Evolutionary conservation across 148 eudicot species (phyloP).

Genomic region (Cornus controversa): DNA sequence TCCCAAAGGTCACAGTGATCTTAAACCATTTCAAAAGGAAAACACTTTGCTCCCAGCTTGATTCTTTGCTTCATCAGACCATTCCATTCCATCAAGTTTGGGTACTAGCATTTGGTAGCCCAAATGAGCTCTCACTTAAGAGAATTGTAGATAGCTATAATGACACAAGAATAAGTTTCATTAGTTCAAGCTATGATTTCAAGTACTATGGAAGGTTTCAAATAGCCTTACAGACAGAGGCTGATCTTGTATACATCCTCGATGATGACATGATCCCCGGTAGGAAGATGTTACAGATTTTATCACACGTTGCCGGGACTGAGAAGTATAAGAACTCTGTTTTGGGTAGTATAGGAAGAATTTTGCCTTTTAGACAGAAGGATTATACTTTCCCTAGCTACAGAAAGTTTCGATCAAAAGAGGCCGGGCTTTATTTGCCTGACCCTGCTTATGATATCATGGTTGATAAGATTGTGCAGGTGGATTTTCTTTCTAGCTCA

Average conservation of each 20-base stretch:
- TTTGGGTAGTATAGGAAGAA: conserved; percentile 90
- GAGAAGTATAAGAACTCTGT: conserved; percentile 85
- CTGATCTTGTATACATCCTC: conserved; percentile 77
- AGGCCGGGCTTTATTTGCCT: conserved; percentile 95
- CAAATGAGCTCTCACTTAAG: conserved; percentile 60
- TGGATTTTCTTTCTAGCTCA: conserved; percentile 93
- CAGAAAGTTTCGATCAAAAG: conserved; percentile 80
- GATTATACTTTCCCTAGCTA: conserved; percentile 93
- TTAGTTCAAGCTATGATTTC: conserved; percentile 82
- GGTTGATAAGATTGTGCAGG: conserved; percentile 77
- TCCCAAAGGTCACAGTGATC: conserved; percentile 76
- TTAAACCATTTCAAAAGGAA: conserved; percentile 91
- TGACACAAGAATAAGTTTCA: conserved; percentile 72
- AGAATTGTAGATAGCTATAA: conserved; percentile 81
- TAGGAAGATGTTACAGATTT: conserved; percentile 73
- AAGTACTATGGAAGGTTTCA: conserved; percentile 98
- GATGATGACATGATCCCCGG: conserved; percentile 99
- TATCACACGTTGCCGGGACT: conserved; percentile 90
- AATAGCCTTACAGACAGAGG: conserved; percentile 86
- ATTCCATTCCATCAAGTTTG: conserved; percentile 93
- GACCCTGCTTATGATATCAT: conserved; percentile 93
- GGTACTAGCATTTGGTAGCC: conserved; percentile 94
- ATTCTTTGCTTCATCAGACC: conserved; percentile 83
- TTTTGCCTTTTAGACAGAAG: conserved; percentile 85
- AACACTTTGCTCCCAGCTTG: conserved; percentile 82